phyloP scores from a whole-genome alignment of 1,139 yeast genomes.

The Diutina mesorugosa region DNA sequence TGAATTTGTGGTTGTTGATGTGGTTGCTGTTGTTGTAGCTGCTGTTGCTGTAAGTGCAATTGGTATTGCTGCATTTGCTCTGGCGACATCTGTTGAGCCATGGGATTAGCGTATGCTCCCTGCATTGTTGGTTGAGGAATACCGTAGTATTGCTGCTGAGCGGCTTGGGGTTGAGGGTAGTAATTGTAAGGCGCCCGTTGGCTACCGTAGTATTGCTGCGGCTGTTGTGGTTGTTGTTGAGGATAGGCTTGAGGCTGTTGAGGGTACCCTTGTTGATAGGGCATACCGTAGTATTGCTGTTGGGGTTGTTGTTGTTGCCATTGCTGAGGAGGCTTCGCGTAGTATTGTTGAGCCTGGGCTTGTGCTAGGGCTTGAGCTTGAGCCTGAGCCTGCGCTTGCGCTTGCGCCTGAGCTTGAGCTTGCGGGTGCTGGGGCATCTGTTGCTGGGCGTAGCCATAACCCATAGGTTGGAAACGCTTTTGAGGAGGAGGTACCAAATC shows the following conservation, averaged over 20 bases:
- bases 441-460: constrained; percentile 1
- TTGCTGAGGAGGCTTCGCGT: constrained; percentile 5
- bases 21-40: constrained; percentile 3
- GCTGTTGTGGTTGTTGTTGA: constrained; percentile 9
- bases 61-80: constrained; percentile 1
- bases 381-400: constrained; percentile 4
- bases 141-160: constrained; percentile 2
- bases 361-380: constrained; percentile 3
- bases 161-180: constrained; percentile 2
- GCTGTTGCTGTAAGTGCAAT: background rate
- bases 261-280: constrained; percentile 5
- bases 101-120: background rate
- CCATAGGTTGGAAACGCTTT: constrained; percentile 1
- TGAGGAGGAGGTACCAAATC: constrained; percentile 1
- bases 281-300: background rate
- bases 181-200: constrained; percentile 1
- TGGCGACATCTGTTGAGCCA: background rate
- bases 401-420: background rate
- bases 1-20: background rate
- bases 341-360: constrained; percentile 3
- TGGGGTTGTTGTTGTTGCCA: constrained; percentile 10
- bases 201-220: constrained; percentile 1
- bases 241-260: constrained; percentile 8
- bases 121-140: constrained; percentile 1
- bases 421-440: background rate